phyloP scores from a whole-genome alignment of 306 rosid genomes.

The Mucuna pruriens region DNA sequence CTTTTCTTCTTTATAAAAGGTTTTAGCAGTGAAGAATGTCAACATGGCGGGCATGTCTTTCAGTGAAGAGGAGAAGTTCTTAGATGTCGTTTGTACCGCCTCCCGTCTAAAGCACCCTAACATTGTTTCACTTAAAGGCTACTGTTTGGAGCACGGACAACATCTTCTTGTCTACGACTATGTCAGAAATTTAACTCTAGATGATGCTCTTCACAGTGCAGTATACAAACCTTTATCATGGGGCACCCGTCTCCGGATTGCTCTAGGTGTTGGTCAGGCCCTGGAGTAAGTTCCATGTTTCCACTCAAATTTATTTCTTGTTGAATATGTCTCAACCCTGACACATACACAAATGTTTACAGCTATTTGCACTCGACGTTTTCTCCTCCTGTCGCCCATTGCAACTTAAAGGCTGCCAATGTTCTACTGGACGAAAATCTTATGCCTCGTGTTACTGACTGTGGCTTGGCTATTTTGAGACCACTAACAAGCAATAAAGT shows the following conservation, averaged over 20 bases:
- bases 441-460: slow-evolving; percentile 70
- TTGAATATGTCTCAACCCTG: slow-evolving; percentile 9
- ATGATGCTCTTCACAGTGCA: slow-evolving; percentile 67
- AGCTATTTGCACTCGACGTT: slow-evolving; percentile 85
- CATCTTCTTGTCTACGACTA: slow-evolving; percentile 79
- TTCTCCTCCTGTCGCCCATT: slow-evolving; percentile 79
- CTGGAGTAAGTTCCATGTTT: slow-evolving; percentile 68
- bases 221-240: slow-evolving; percentile 78
- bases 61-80: slow-evolving; percentile 80
- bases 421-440: slow-evolving; percentile 87
- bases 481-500: slow-evolving; percentile 65
- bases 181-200: slow-evolving; percentile 69
- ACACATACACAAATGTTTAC: slow-evolving; percentile 43
- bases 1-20: slow-evolving; percentile 42
- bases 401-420: slow-evolving; percentile 89
- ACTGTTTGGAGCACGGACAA: slow-evolving; percentile 87
- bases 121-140: slow-evolving; percentile 76
- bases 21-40: slow-evolving; percentile 79
- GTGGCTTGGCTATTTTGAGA: slow-evolving; percentile 74
- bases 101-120: slow-evolving; percentile 84
- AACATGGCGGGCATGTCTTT: slow-evolving; percentile 66
- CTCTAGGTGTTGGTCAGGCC: slow-evolving; percentile 85
- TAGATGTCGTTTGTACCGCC: slow-evolving; percentile 77
- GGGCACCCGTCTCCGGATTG: slow-evolving; percentile 74
- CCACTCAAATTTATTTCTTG: slow-evolving; percentile 2